Conservation (phyloP, 2,329 filamentous ascomycete species). For the Immersiporthe knoxdaviesiana region DNA sequence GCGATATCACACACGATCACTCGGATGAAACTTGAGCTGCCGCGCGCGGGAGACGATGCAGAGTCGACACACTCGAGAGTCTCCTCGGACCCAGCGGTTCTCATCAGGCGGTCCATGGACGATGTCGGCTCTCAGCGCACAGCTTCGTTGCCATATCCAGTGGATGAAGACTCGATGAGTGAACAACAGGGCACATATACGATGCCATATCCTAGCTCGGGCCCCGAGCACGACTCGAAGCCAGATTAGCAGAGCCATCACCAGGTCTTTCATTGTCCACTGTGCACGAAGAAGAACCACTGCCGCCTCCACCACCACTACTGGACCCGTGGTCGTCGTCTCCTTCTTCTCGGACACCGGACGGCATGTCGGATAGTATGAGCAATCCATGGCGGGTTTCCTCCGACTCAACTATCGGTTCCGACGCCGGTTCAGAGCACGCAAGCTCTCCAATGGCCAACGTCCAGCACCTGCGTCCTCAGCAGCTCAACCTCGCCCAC, state of each 20-base stretch:
- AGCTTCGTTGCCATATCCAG: slow-evolving; percentile 9
- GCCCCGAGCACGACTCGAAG: neutral
- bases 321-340: slow-evolving; percentile 4
- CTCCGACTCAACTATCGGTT: neutral
- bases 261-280: neutral
- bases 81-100: neutral
- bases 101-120: slow-evolving; percentile 5
- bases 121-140: slow-evolving; percentile 9
- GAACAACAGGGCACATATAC: slow-evolving; percentile 8
- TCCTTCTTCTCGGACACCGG: neutral
- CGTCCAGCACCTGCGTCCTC: neutral
- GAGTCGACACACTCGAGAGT: neutral
- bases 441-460: neutral
- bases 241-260: neutral
- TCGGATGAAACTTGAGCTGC: slow-evolving; percentile 54
- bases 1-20: slow-evolving; percentile 55
- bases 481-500: neutral
- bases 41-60: slow-evolving; percentile 26
- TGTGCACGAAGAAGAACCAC: slow-evolving; percentile 5
- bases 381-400: neutral
- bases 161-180: neutral
- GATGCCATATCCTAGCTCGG: slow-evolving; percentile 10
- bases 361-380: neutral
- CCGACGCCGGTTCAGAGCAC: neutral
- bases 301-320: neutral